These are phyloP conservation scores for Pichia heedii DNA, from an alignment of 805 yeast genomes.

Conservation along the genomic window DNA sequence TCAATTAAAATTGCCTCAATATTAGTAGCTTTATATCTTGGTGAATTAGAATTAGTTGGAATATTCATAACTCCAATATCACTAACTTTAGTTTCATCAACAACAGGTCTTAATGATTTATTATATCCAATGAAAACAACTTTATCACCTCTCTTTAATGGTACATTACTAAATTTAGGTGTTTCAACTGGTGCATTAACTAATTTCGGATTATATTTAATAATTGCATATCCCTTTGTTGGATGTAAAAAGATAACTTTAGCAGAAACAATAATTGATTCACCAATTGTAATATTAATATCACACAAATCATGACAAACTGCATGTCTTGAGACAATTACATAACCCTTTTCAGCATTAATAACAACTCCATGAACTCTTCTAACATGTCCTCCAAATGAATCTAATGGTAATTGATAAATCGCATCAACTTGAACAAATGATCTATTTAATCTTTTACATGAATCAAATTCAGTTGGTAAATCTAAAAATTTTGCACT, in stretches of 20 bases:
- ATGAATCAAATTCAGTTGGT: constrained; percentile 47
- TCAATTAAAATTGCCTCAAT: constrained; percentile 71
- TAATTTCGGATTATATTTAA: constrained; percentile 70
- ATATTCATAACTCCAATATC: constrained; percentile 68
- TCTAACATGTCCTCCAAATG: constrained; percentile 53
- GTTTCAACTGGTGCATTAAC: constrained; percentile 64
- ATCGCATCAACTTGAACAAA: constrained; percentile 63
- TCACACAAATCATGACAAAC: constrained; percentile 82
- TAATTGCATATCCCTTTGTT: constrained; percentile 72
- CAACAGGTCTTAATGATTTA: constrained; percentile 55
- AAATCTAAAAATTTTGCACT: constrained; percentile 63
- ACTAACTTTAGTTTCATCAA: constrained; percentile 68
- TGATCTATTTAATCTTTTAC: constrained; percentile 51
- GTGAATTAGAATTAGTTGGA: constrained; percentile 58
- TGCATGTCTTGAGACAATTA: constrained; percentile 64
- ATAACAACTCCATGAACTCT: constrained; percentile 71
- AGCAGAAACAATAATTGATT: constrained; percentile 73
- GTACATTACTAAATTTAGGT: constrained; percentile 48
- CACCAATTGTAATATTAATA: constrained; percentile 72
- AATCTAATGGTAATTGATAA: constrained; percentile 67
- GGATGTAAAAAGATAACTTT: constrained; percentile 81
- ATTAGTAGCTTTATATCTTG: constrained; percentile 80
- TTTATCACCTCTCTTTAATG: constrained; percentile 67
- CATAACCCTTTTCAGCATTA: constrained; percentile 73
- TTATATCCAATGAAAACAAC: constrained; percentile 77